phyloP scores from a whole-genome alignment of 331 rosid genomes.

The Acacia pycnantha region DNA sequence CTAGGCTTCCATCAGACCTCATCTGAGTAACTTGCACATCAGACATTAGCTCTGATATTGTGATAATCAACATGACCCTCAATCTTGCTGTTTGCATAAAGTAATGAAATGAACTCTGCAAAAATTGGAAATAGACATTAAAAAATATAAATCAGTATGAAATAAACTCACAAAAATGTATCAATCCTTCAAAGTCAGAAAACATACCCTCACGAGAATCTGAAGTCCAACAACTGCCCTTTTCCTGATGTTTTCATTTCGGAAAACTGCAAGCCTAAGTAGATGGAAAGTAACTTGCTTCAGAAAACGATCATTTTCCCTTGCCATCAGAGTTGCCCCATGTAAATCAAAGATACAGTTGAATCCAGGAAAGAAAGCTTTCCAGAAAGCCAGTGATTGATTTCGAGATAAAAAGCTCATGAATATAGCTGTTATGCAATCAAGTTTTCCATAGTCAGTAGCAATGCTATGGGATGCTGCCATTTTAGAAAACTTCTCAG shows the following conservation, averaged over 20 bases:
- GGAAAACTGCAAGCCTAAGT: constrained; percentile 91
- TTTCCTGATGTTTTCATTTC: constrained; percentile 83
- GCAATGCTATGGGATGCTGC: constrained; percentile 83
- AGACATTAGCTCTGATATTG: constrained; percentile 95
- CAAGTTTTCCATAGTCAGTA: constrained; percentile 92
- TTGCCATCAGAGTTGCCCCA: constrained; percentile 89
- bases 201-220: constrained; percentile 89
- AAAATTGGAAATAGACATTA: constrained; percentile 26
- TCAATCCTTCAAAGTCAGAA: constrained; percentile 12
- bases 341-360: constrained; percentile 77
- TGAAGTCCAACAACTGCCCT: constrained; percentile 95
- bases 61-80: constrained; percentile 95
- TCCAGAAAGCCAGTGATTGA: constrained; percentile 84
- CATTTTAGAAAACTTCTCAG: constrained; percentile 77
- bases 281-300: constrained; percentile 98
- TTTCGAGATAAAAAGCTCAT: constrained; percentile 90
- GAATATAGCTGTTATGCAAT: constrained; percentile 82
- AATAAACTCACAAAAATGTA: constrained; percentile 8
- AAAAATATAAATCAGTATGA: constrained; percentile 19
- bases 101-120: constrained; percentile 95
- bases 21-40: constrained; percentile 99
- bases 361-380: constrained; percentile 83
- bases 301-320: constrained; percentile 97
- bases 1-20: constrained; percentile 93
- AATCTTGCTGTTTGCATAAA: constrained; percentile 90